Percentiles rank a stretch among this genome's conserved stretches.
phyloP scores from a whole-genome alignment of 805 yeast genomes.

The Yarrowia divulgata region DNA sequence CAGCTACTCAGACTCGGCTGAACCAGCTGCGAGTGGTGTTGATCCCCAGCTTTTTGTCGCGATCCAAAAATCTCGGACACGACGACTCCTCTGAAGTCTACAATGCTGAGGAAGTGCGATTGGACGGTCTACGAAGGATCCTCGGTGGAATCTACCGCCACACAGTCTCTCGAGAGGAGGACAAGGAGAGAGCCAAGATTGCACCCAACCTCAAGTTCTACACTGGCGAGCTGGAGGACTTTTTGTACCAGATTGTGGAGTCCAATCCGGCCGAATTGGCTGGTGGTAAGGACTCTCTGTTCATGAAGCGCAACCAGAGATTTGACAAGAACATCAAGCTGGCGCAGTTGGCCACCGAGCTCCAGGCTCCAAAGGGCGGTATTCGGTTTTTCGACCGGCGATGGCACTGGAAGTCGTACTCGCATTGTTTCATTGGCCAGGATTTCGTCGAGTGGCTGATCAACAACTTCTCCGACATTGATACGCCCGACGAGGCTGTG shows the following conservation, averaged over 20 bases:
- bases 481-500: constrained; percentile 82
- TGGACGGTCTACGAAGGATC: constrained; percentile 84
- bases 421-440: constrained; percentile 81
- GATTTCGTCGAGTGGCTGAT: constrained; percentile 87
- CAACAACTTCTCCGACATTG: constrained; percentile 78
- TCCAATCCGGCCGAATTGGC: constrained; percentile 41
- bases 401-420: constrained; percentile 88
- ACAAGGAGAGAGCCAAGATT: constrained; percentile 48
- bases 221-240: constrained; percentile 81
- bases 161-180: constrained; percentile 58
- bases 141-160: constrained; percentile 65
- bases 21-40: constrained; percentile 84
- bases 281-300: constrained; percentile 52
- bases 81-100: constrained; percentile 64
- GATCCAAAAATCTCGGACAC: constrained; percentile 44
- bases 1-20: constrained; percentile 8
- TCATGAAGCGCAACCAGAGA: constrained; percentile 48
- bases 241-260: constrained; percentile 62
- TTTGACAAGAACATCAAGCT: constrained; percentile 61
- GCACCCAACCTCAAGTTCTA: constrained; percentile 74
- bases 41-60: constrained; percentile 60
- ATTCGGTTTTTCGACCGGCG: constrained; percentile 75
- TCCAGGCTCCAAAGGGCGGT: constrained; percentile 68
- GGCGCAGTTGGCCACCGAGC: constrained; percentile 63
- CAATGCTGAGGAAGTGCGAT: constrained; percentile 82